Conservation (phyloP, 305 asterid species). For the Solanum chacoense region DNA sequence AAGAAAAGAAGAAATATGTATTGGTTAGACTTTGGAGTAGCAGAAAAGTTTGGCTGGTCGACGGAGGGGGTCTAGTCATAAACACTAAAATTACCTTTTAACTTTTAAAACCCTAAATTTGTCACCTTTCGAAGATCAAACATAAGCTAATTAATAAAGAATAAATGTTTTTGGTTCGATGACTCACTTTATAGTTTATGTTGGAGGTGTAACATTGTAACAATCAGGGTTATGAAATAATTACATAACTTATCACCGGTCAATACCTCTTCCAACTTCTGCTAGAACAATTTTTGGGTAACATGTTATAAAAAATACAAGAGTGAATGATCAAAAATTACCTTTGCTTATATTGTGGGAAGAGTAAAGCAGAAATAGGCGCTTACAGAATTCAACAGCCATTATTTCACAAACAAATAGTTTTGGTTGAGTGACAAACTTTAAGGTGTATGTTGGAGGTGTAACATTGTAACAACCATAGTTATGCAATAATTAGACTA, state of each 20-base stretch:
- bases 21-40: neutral
- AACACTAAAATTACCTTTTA: neutral
- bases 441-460: neutral
- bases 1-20: neutral
- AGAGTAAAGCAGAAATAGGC: constrained; percentile 71
- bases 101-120: neutral
- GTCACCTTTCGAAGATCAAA: neutral
- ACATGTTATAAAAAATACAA: neutral
- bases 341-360: constrained; percentile 87
- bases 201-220: neutral
- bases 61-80: neutral
- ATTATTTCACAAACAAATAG: constrained; percentile 65
- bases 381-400: constrained; percentile 71
- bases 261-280: neutral
- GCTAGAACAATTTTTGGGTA: neutral
- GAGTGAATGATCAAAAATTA: constrained; percentile 13
- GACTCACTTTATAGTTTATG: neutral
- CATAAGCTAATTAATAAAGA: neutral
- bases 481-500: neutral
- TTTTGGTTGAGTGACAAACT: neutral
- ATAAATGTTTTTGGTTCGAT: constrained; percentile 9
- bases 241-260: neutral
- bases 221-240: neutral
- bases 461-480: neutral
- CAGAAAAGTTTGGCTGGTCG: neutral